Percentiles rank a stretch among this genome's conserved stretches.
Conservation (phyloP, 179 eudicot genomes). For the Carnegiea gigantea region DNA sequence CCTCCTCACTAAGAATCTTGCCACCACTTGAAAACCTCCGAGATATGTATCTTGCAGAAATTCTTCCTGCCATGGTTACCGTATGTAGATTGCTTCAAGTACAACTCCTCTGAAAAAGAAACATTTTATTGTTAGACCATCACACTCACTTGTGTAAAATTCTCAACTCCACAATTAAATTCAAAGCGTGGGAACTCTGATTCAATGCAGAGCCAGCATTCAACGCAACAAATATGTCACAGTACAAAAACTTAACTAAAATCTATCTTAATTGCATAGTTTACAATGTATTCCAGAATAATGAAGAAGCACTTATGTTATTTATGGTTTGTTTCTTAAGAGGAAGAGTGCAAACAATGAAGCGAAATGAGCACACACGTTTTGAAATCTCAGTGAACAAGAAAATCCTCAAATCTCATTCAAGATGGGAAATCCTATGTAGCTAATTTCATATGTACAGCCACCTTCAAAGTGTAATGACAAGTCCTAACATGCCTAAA, state of each 20-base stretch:
- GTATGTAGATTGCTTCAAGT: background rate
- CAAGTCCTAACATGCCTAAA: background rate
- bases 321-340: background rate
- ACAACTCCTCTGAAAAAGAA: conserved; percentile 4
- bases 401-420: background rate
- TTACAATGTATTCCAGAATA: background rate
- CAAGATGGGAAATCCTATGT: background rate
- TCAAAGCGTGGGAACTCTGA: background rate
- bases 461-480: background rate
- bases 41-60: conserved; percentile 60
- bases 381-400: background rate
- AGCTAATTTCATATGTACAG: background rate
- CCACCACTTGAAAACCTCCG: conserved; percentile 81
- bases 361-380: background rate
- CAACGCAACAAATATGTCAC: background rate
- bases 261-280: background rate
- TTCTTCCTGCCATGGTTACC: conserved; percentile 58
- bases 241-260: background rate
- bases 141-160: background rate
- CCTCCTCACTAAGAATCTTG: conserved; percentile 84
- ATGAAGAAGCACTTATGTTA: background rate
- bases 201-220: background rate
- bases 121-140: background rate
- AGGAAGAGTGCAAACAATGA: background rate
- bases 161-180: background rate